phyloP scores from a whole-genome alignment of 179 eudicot species.

The Carnegiea gigantea region DNA sequence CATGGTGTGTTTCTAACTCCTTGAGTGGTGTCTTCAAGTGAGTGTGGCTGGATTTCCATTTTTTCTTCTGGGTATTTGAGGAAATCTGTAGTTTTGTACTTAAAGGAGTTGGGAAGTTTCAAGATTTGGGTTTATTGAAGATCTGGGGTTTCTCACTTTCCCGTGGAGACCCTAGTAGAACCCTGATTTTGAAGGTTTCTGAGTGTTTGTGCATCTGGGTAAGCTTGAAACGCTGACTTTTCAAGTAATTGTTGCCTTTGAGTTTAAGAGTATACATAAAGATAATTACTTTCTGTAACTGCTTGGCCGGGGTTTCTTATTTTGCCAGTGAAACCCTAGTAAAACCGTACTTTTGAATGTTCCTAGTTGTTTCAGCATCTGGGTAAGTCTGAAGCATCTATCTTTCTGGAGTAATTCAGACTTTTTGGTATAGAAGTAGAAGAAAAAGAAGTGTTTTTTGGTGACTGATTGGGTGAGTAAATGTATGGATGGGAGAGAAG shows the following conservation, averaged over 20 bases:
- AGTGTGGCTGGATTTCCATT: neutral
- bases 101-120: neutral
- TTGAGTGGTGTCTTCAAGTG: neutral
- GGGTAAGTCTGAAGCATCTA: slow-evolving; percentile 8
- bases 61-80: neutral
- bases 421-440: neutral
- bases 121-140: neutral
- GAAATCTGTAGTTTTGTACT: neutral
- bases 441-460: slow-evolving; percentile 7
- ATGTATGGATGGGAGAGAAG: slow-evolving; percentile 99
- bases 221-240: neutral
- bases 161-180: slow-evolving; percentile 8
- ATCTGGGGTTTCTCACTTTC: neutral
- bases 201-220: slow-evolving; percentile 8
- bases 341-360: slow-evolving; percentile 2
- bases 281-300: neutral
- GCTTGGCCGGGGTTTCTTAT: neutral
- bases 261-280: neutral
- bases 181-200: neutral
- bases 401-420: slow-evolving; percentile 3
- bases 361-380: slow-evolving; percentile 21
- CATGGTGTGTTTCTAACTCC: slow-evolving; percentile 2
- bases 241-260: neutral
- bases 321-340: slow-evolving; percentile 19
- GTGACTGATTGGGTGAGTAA: slow-evolving; percentile 38